phyloP scores from a whole-genome alignment of 805 yeast genomes.

The Millerago galiae region DNA sequence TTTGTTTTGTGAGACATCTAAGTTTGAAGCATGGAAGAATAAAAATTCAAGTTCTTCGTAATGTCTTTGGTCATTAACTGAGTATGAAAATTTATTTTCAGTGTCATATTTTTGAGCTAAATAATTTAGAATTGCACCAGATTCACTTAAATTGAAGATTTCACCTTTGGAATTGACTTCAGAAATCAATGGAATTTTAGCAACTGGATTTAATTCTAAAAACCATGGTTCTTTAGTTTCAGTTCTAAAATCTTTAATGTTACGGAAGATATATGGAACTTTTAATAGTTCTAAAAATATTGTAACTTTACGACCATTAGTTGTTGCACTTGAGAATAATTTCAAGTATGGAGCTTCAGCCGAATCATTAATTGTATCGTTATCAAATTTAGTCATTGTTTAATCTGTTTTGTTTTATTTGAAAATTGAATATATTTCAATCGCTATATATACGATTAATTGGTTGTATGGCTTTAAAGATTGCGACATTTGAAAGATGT shows the following conservation, averaged over 20 bases:
- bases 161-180: slow-evolving; percentile 33
- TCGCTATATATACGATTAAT: no score
- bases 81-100: slow-evolving; percentile 35
- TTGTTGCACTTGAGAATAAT: slow-evolving; percentile 33
- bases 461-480: no score
- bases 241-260: slow-evolving; percentile 30
- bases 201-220: slow-evolving; percentile 50
- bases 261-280: slow-evolving; percentile 26
- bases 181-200: slow-evolving; percentile 51
- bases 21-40: slow-evolving; percentile 50
- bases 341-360: slow-evolving; percentile 35
- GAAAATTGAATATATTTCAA: not conserved
- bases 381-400: slow-evolving; percentile 6
- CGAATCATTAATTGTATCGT: slow-evolving; percentile 4
- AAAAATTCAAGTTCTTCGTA: slow-evolving; percentile 47
- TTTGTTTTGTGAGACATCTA: slow-evolving; percentile 58
- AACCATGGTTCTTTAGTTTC: slow-evolving; percentile 54
- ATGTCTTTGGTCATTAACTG: slow-evolving; percentile 34
- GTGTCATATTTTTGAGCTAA: slow-evolving; percentile 54
- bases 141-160: slow-evolving; percentile 41
- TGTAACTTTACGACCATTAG: slow-evolving; percentile 35
- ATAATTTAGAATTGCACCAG: slow-evolving; percentile 55
- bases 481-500: no score
- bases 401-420: not conserved
- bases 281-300: slow-evolving; percentile 30